Base-by-base conservation (phyloP, 306 rosid species). In the Sphenostylis stenocarpa region DNA sequence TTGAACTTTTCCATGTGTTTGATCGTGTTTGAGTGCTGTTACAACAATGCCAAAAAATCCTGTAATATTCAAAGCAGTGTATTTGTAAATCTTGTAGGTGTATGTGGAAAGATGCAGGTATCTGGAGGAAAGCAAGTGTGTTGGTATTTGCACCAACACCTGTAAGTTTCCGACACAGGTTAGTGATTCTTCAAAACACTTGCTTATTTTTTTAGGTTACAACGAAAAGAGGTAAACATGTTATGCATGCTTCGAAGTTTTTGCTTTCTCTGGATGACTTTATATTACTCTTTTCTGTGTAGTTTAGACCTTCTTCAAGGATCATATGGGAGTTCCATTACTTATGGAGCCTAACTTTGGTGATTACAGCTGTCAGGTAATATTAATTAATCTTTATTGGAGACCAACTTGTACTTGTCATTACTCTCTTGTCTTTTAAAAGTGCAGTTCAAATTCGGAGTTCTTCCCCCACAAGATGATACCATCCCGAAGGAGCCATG, bases 151-250 rank as follows among this genome's bases (percentile, higher is more conserved):
- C 84, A 43, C 80, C 61, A 92, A 92, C 84, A 90, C 97, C 51
- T 95, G 98, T 55, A 94, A 92, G 85, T 87, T 94, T 84, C 98
- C 98, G 3, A 92, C 98, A 41, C 97, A 94, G 95, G 97, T 94
- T 31, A 73, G 86, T 81, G 81, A 74, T 77, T 56, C 65, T 77
- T 51, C 64, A 41, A 79, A 68, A 70, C 28, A 17, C 19, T 53
- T 39, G 4, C 23, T 57, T 36, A 45, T 70, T 69, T 68, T 29
- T 44, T 62, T 33, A 58, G 13, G 26, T 20, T 76, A 33, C 7
- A 31, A 2, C 8, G 19, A 29, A 61, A 51, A 26, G 28, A 26
- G 28, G 28, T 72, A 44, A 66, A 48, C 29, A 19, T 70, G 10
- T 4, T 43, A 71, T 56, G 76, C 38, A 8, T 52, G 43, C 34